phyloP scores from a whole-genome alignment of 805 yeast genomes.

The Grigorovia yakushimaensis region DNA sequence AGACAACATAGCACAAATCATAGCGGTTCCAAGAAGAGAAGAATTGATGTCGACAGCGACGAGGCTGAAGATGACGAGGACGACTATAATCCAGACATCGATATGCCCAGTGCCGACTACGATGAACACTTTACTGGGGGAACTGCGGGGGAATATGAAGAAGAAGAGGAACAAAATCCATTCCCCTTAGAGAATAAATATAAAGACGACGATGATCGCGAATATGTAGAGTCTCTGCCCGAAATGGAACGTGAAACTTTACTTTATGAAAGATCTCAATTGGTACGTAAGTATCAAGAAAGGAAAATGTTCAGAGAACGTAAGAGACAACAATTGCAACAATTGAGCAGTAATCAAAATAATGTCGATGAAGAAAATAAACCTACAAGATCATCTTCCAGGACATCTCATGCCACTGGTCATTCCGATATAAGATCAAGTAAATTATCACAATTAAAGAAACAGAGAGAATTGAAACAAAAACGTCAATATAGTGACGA shows the following conservation, averaged over 20 bases:
- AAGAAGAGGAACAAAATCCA: slow-evolving; percentile 48
- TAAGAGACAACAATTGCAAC: slow-evolving; percentile 30
- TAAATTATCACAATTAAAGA: slow-evolving; percentile 62
- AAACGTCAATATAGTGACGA: slow-evolving; percentile 34
- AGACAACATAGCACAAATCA: slow-evolving; percentile 22
- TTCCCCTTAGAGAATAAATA: slow-evolving; percentile 91
- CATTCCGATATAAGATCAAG: slow-evolving; percentile 34
- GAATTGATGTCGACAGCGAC: slow-evolving; percentile 23
- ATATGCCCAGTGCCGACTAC: slow-evolving; percentile 3
- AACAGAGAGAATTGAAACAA: slow-evolving; percentile 56
- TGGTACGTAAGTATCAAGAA: slow-evolving; percentile 80
- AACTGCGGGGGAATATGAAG: slow-evolving; percentile 30
- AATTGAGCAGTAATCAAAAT: slow-evolving; percentile 7
- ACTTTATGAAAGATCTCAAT: slow-evolving; percentile 86
- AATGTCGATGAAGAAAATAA: slow-evolving; percentile 10
- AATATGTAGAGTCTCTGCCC: slow-evolving; percentile 55
- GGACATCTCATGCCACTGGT: slow-evolving; percentile 33
- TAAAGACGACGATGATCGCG: slow-evolving; percentile 72
- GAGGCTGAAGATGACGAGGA: slow-evolving; percentile 31
- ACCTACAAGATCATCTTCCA: slow-evolving; percentile 23
- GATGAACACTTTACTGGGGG: slow-evolving; percentile 14
- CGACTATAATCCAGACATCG: slow-evolving; percentile 29
- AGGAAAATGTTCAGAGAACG: slow-evolving; percentile 75
- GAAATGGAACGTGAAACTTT: slow-evolving; percentile 89
- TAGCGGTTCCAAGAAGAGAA: slow-evolving; percentile 28